Percentiles rank a stretch among this genome's conserved stretches.
These are phyloP conservation scores for Neopestalotiopsis rosae DNA, from an alignment of 2,329 filamentous ascomycete genomes.

Conservation along the genomic window DNA sequence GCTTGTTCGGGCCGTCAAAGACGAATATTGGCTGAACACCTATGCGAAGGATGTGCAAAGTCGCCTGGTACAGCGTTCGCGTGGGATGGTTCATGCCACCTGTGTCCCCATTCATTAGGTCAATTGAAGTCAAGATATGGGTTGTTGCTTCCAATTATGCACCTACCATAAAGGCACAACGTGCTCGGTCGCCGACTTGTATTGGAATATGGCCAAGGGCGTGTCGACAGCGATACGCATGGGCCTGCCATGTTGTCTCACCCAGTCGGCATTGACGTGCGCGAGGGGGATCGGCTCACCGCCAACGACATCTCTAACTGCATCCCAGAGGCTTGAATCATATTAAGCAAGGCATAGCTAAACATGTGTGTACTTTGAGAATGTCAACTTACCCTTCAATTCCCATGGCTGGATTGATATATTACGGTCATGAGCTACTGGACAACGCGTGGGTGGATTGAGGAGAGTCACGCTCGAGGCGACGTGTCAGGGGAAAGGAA, in stretches of 20 bases:
- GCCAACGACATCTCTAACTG: conserved; percentile 22
- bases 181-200: neutral
- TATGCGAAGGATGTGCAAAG: conserved; percentile 17
- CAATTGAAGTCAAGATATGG: neutral
- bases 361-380: neutral
- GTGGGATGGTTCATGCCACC: conserved; percentile 23
- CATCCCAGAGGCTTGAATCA: conserved; percentile 12
- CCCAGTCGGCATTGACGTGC: conserved; percentile 29
- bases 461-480: neutral
- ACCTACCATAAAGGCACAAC: conserved; percentile 1
- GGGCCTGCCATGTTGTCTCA: conserved; percentile 25
- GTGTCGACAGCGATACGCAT: conserved; percentile 33
- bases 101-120: neutral
- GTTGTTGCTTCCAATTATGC: neutral
- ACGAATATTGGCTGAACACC: conserved; percentile 55
- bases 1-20: conserved; percentile 55
- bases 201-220: conserved; percentile 24
- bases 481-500: neutral
- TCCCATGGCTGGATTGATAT: conserved; percentile 13
- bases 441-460: neutral
- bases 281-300: conserved; percentile 24
- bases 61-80: conserved; percentile 18
- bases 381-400: conserved; percentile 18
- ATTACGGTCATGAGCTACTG: neutral
- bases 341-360: conserved; percentile 5